These are phyloP conservation scores for Chrysoporthe puriensis DNA, from an alignment of 2,329 filamentous ascomycete genomes.

Conservation along the genomic window DNA sequence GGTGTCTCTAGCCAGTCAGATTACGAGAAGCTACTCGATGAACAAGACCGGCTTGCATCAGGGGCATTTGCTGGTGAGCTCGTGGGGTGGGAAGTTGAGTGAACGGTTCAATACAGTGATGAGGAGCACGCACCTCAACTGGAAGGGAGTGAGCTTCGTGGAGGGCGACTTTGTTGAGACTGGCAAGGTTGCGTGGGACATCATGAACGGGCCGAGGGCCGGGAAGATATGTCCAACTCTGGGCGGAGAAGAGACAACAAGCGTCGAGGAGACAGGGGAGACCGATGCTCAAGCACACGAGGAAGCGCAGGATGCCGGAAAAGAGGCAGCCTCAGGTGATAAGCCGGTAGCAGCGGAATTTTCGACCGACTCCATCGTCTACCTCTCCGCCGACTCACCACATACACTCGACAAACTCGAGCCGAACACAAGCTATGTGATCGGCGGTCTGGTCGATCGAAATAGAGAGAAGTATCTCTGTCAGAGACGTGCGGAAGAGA, in stretches of 20 bases:
- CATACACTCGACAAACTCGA: slow-evolving; percentile 81
- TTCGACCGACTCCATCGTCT: slow-evolving; percentile 65
- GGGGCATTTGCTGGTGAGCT: slow-evolving; percentile 75
- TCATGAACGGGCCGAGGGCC: slow-evolving; percentile 63
- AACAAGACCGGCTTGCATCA: slow-evolving; percentile 72
- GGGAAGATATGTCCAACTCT: slow-evolving; percentile 51
- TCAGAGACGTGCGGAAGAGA: slow-evolving; percentile 76
- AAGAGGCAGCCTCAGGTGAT: neutral
- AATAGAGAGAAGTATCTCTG: slow-evolving; percentile 96
- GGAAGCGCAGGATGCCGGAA: slow-evolving; percentile 28
- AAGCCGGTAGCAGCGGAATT: slow-evolving; percentile 35
- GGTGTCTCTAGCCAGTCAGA: slow-evolving; percentile 79
- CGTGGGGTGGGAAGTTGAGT: slow-evolving; percentile 75
- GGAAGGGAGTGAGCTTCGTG: slow-evolving; percentile 77
- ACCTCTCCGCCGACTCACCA: slow-evolving; percentile 89
- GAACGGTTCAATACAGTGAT: slow-evolving; percentile 80
- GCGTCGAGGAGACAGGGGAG: slow-evolving; percentile 33
- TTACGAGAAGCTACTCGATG: slow-evolving; percentile 88
- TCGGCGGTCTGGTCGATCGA: slow-evolving; percentile 93
- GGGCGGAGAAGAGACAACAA: slow-evolving; percentile 56
- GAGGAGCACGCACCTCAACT: slow-evolving; percentile 70
- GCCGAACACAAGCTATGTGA: slow-evolving; percentile 87
- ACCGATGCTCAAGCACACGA: slow-evolving; percentile 27
- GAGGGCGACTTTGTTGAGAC: slow-evolving; percentile 75
- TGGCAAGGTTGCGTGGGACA: slow-evolving; percentile 64